These are phyloP conservation scores for Mucor racemosus DNA, from an alignment of 371 early-diverging fungal genomes.

Conservation along the genomic window DNA sequence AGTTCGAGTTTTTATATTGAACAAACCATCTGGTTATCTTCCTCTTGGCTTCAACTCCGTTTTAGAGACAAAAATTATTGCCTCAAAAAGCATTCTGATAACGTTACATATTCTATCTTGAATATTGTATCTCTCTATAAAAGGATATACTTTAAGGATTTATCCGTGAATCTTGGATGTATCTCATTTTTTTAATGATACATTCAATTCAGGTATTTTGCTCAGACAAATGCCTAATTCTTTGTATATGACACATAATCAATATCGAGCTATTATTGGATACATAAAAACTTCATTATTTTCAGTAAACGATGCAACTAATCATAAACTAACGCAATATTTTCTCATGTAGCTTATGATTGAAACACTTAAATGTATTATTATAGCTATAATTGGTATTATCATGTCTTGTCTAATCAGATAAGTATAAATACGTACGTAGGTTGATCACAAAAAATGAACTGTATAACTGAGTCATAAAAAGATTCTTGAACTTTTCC, in stretches of 20 bases:
- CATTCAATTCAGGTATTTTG: too few relatives aligned
- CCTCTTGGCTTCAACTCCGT: background rate
- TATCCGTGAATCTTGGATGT: background rate
- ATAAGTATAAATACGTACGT: background rate
- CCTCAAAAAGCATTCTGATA: too few relatives aligned
- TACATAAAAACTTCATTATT: background rate
- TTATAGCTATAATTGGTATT: background rate
- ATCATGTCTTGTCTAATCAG: background rate
- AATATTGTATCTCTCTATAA: background rate
- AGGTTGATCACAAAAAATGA: background rate
- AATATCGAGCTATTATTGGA: background rate
- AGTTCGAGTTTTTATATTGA: background rate
- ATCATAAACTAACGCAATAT: background rate
- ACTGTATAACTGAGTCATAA: background rate
- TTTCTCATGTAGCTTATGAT: background rate
- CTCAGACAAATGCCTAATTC: background rate
- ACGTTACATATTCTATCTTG: background rate
- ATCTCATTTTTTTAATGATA: too few relatives aligned
- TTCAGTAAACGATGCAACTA: background rate
- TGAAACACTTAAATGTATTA: slow-evolving; percentile 5
- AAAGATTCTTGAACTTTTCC: background rate
- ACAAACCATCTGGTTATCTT: background rate
- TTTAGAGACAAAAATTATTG: background rate
- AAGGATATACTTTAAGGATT: background rate
- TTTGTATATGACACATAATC: background rate